These are phyloP conservation scores for Diaporthe amygdali DNA, from an alignment of 2,329 filamentous ascomycete species.

Conservation along the genomic window DNA sequence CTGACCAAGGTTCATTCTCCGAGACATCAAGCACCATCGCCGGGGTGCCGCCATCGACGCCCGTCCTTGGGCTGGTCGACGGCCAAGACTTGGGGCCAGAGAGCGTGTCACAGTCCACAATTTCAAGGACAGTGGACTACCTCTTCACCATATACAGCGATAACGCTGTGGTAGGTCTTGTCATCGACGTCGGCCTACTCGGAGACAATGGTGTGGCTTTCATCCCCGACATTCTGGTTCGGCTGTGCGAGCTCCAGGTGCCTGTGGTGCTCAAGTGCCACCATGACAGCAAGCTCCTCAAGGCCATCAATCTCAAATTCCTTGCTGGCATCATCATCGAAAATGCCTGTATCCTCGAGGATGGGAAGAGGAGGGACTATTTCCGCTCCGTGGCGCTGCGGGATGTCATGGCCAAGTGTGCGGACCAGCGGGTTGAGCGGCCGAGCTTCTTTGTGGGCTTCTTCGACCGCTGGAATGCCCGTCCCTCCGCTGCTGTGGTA, in stretches of 20 bases:
- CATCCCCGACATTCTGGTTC: conserved; percentile 22
- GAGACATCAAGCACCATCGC: conserved; percentile 26
- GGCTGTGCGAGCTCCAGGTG: conserved; percentile 22
- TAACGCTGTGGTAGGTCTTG: conserved; percentile 26
- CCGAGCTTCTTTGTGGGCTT: conserved; percentile 44
- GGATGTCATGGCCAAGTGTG: conserved; percentile 34
- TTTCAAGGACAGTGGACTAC: conserved; percentile 19
- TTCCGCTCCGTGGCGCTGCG: conserved; percentile 45
- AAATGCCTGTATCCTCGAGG: conserved; percentile 46
- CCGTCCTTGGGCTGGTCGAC: conserved; percentile 27
- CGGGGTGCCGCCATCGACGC: conserved; percentile 18
- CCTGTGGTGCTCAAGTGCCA: conserved; percentile 30
- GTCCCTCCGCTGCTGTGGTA: conserved; percentile 39
- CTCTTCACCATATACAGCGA: conserved; percentile 24
- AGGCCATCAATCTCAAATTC: conserved; percentile 35
- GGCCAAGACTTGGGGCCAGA: conserved; percentile 22
- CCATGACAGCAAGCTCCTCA: conserved; percentile 29
- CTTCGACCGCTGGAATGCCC: conserved; percentile 38
- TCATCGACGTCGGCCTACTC: conserved; percentile 21
- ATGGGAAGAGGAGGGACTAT: conserved; percentile 47
- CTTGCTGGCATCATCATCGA: conserved; percentile 45
- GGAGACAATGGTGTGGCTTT: neutral
- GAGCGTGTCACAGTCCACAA: neutral
- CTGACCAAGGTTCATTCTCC: conserved; percentile 22
- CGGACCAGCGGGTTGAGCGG: conserved; percentile 35